Percentiles rank a stretch among this genome's conserved stretches.
These are phyloP conservation scores for Proliferodiscus dingleyae DNA, from an alignment of 2,329 filamentous ascomycete genomes.

Conservation along the genomic window DNA sequence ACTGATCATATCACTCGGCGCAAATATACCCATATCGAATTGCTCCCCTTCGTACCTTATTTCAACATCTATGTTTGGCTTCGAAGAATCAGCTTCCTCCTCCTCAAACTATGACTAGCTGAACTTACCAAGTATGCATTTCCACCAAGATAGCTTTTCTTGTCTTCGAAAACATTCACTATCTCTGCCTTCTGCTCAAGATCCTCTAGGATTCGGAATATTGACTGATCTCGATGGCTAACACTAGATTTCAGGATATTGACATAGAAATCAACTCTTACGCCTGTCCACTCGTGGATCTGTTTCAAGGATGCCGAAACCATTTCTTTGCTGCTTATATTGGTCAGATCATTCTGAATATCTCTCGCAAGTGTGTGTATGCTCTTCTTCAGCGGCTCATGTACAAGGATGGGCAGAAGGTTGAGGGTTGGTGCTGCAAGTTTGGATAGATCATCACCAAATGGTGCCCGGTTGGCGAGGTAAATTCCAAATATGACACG, in stretches of 20 bases:
- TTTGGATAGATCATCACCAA: constrained; percentile 42
- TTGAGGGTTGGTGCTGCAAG: constrained; percentile 69
- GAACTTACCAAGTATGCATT: constrained; percentile 24
- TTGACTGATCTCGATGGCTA: not conserved
- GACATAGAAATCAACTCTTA: constrained; percentile 67
- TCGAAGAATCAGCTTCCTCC: constrained; percentile 3
- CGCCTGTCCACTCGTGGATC: constrained; percentile 69
- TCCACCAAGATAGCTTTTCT: not conserved
- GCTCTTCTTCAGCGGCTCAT: constrained; percentile 23
- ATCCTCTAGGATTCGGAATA: constrained; percentile 11
- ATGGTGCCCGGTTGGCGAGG: constrained; percentile 67
- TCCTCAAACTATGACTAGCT: not conserved
- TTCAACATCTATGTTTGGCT: constrained; percentile 31
- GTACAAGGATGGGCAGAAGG: constrained; percentile 66
- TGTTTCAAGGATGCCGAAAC: constrained; percentile 62
- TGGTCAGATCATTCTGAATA: constrained; percentile 64
- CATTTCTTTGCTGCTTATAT: constrained; percentile 52
- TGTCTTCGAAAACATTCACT: constrained; percentile 2
- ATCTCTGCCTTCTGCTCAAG: constrained; percentile 9
- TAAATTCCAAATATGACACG: constrained; percentile 72
- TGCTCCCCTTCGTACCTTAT: constrained; percentile 20
- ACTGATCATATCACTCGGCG: constrained; percentile 19
- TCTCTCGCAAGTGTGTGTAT: constrained; percentile 48
- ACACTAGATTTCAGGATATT: constrained; percentile 61
- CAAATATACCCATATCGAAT: constrained; percentile 30